phyloP scores from a whole-genome alignment of 2,329 filamentous ascomycete genomes.

The Fusarium dlaminii region DNA sequence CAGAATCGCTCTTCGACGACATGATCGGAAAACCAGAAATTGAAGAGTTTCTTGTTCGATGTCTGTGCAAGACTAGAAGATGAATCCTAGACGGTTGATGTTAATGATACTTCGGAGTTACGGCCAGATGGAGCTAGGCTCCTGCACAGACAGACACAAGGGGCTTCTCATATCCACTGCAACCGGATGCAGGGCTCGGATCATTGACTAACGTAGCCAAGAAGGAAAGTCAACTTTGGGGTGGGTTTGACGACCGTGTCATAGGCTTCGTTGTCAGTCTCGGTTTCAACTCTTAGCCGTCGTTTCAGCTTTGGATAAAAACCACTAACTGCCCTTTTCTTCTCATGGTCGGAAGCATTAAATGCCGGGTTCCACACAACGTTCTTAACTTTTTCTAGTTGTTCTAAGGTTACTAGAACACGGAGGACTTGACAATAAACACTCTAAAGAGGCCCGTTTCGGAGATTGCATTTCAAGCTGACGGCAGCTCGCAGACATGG shows the following conservation, averaged over 20 bases:
- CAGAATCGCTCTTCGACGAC: neutral
- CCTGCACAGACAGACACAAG: neutral
- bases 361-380: neutral
- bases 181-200: constrained; percentile 25
- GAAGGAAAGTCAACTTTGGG: neutral
- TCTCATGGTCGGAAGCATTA: neutral
- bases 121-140: constrained; percentile 34
- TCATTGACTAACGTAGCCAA: constrained; percentile 12
- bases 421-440: neutral
- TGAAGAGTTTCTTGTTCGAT: constrained; percentile 2
- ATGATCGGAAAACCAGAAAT: neutral
- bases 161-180: constrained; percentile 17
- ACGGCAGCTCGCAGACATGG: neutral
- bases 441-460: neutral
- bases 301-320: constrained; percentile 19
- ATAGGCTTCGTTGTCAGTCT: constrained; percentile 8
- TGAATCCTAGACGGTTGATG: constrained; percentile 5
- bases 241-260: constrained; percentile 10
- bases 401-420: neutral
- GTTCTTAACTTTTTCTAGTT: neutral
- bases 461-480: neutral
- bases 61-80: constrained; percentile 1
- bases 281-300: constrained; percentile 5
- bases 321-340: neutral
- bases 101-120: constrained; percentile 34